A percentile compares a stretch with the other conserved stretches of the same genome.
These are phyloP conservation scores for Gaillardinia entomophila DNA, from an alignment of 805 yeast genomes.

Conservation along the genomic window DNA sequence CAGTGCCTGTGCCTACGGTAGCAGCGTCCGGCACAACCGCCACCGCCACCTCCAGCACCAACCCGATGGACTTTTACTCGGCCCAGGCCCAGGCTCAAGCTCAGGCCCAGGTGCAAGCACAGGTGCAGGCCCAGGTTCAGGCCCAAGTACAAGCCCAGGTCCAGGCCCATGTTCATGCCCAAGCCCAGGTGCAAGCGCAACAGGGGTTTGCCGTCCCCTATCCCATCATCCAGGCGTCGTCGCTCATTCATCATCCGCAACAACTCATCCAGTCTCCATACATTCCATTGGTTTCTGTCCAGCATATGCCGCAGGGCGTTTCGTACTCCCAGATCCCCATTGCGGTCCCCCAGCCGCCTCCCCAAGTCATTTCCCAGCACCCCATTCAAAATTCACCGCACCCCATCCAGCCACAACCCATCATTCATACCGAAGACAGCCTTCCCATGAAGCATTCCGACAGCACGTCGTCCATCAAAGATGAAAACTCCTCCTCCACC, in stretches of 20 bases:
- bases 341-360: too few species aligned
- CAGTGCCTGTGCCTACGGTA: conserved; percentile 1
- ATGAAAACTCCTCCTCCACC: too few species aligned
- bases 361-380: too few species aligned
- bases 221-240: conserved; percentile 8
- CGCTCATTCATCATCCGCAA: conserved; percentile 2
- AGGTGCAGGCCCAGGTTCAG: conserved; percentile 1
- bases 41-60: background rate
- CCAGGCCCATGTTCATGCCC: background rate
- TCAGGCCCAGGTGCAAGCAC: conserved; percentile 3
- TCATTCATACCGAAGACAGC: too few species aligned
- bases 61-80: background rate
- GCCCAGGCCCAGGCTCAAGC: conserved; percentile 1
- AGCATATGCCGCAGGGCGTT: conserved; percentile 7
- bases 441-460: too few species aligned
- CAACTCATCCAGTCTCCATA: conserved; percentile 20
- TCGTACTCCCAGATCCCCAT: too few species aligned
- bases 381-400: too few species aligned
- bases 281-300: conserved; percentile 20
- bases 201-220: conserved; percentile 8
- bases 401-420: too few species aligned
- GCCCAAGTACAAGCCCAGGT: conserved; percentile 2
- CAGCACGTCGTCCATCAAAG: too few species aligned
- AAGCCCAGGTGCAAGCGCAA: background rate
- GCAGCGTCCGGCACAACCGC: background rate